Base-by-base conservation (phyloP, 2,329 filamentous ascomycete species). In the Xylariaceae sp. region DNA sequence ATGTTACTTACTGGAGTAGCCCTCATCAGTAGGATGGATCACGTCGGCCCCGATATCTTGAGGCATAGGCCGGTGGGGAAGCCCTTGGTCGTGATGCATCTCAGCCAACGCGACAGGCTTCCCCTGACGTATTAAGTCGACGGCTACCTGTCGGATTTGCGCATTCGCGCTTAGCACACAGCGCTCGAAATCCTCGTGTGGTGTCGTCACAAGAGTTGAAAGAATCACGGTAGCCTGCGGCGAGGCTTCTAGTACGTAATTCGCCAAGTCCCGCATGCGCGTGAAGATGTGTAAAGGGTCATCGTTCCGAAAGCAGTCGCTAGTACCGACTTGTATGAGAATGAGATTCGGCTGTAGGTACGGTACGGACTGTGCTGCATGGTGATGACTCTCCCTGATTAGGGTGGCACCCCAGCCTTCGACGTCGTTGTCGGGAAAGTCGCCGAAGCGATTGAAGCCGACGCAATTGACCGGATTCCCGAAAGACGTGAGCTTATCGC, bases 361-460 rank as follows among this genome's bases (percentile, higher is more conserved):
- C 7, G 67, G 67, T 1, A 69, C 61, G 7, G 64, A 48, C 29
- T 69, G 65, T 14, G 20, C 47, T 3, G 65, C 67, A 43, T 63
- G 61, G 16, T 56, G 55, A 48, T 61, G 57, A 16, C 64, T 57
- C 37, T 61, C 59, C n/a, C 64, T 44, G 32, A 70, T 67, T 44
- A 61, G 58, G 12, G 59, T 54, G 12, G 63, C 60, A 0, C 65
- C 60, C 40, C 62, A 68, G 29, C 63, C 66, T 44, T 70, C 64
- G 21, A 68, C 62, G 21, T 70, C 66, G 52, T 70, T 68, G 50
- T 70, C 67, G 3, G 58, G 56, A 43, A 63, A 68, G 45, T 65
- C 65, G 20, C 67, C 67, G 20, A 69, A 63, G 7, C 66, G 65
- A 52, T 67, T 68, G 48, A 67, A 67, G 16, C 67, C 67, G 7